Conservation (phyloP, 2,329 filamentous ascomycete species). For the Xylaria arbuscula region DNA sequence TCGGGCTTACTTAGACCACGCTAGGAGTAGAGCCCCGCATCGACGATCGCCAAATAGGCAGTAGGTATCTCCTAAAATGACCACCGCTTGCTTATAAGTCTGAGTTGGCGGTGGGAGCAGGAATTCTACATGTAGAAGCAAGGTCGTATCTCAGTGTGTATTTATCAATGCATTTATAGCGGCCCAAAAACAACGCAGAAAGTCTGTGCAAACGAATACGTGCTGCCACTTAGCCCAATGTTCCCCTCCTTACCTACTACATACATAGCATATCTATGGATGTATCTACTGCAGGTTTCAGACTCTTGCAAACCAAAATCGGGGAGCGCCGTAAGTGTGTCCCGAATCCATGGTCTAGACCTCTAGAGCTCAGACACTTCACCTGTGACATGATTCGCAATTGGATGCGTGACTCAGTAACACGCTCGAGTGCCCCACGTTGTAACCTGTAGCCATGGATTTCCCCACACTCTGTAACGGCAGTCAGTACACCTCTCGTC, state of each 20-base stretch:
- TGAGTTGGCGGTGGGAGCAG: background rate
- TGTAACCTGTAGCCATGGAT: background rate
- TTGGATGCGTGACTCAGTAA: slow-evolving; percentile 18
- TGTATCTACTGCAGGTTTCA: background rate
- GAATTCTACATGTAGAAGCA: background rate
- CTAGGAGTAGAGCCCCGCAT: slow-evolving; percentile 23
- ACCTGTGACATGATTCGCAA: slow-evolving; percentile 2
- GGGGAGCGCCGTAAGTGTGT: background rate
- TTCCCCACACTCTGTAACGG: background rate
- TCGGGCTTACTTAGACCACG: slow-evolving; percentile 21
- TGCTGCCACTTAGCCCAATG: background rate
- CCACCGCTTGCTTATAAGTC: no score
- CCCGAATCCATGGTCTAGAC: slow-evolving; percentile 10
- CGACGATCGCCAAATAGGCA: slow-evolving; percentile 15
- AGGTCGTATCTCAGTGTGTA: background rate
- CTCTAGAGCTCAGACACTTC: background rate
- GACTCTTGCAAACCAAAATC: background rate
- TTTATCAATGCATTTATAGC: background rate
- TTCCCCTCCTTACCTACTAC: background rate
- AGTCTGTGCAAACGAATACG: slow-evolving; percentile 3
- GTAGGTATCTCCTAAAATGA: background rate
- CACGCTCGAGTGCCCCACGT: background rate
- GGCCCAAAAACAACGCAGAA: background rate
- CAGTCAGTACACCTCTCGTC: background rate
- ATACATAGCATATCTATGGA: background rate